Conservation (phyloP, 345 rosid species). For the Eucalyptus curtisii region DNA sequence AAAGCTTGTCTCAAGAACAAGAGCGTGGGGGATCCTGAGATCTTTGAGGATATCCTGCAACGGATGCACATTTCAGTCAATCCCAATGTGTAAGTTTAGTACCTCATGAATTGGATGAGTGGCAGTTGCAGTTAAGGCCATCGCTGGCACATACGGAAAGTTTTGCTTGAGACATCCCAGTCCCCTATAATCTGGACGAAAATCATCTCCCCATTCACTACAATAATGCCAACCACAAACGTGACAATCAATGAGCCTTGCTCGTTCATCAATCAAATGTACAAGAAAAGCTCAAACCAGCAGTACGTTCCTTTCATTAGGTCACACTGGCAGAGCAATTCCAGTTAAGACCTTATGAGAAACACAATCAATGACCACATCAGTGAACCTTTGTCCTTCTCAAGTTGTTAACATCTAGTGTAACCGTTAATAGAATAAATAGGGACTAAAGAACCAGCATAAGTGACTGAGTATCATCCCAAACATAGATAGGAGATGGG, state of each 20-base stretch:
- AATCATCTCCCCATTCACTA: constrained; percentile 99
- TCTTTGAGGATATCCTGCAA: constrained; percentile 63
- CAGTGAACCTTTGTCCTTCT: too few relatives aligned
- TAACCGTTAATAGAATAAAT: too few relatives aligned
- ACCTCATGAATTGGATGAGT: constrained; percentile 57
- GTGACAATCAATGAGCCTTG: background rate
- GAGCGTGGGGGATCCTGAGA: background rate
- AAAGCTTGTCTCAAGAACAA: constrained; percentile 81
- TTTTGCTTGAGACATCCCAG: constrained; percentile 77
- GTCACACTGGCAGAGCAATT: too few relatives aligned
- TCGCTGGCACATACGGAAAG: constrained; percentile 59
- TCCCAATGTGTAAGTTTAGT: too few relatives aligned
- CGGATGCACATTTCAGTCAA: too few relatives aligned
- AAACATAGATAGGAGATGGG: too few relatives aligned
- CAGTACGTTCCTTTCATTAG: too few relatives aligned
- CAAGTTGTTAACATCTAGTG: too few relatives aligned
- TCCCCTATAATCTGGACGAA: constrained; percentile 80
- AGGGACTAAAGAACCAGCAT: too few relatives aligned
- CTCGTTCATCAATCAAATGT: background rate
- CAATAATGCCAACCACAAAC: background rate
- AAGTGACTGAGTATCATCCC: too few relatives aligned
- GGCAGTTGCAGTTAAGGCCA: constrained; percentile 5
- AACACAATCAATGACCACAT: too few relatives aligned
- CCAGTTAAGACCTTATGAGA: too few relatives aligned
- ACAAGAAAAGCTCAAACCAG: background rate